Conservation (phyloP, 768 basidiomycete species). For the Tricholoma hemisulphureum region DNA sequence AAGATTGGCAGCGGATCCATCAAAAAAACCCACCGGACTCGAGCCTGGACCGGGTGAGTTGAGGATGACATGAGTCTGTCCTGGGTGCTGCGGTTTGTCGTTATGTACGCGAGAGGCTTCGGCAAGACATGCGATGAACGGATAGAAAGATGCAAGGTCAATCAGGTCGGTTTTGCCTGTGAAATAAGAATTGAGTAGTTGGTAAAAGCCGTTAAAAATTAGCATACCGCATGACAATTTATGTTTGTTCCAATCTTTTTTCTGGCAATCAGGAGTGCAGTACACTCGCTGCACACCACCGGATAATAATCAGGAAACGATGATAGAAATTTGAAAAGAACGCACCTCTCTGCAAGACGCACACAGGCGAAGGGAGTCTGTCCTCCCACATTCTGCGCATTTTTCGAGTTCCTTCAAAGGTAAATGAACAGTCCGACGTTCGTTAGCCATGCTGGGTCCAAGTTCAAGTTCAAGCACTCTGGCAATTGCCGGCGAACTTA, state of each 20-base stretch:
- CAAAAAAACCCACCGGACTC: slow-evolving; percentile 17
- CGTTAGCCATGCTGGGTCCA: not conserved
- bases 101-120: slow-evolving; percentile 18
- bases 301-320: not conserved
- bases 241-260: not conserved
- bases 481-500: no score
- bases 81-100: slow-evolving; percentile 20
- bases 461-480: no score
- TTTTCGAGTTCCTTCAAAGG: slow-evolving; percentile 12
- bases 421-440: slow-evolving; percentile 5
- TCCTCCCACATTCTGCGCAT: slow-evolving; percentile 6
- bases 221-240: not conserved
- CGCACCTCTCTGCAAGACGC: slow-evolving; percentile 16
- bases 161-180: slow-evolving; percentile 27
- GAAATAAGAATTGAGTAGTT: not conserved
- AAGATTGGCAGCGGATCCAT: slow-evolving; percentile 25
- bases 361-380: slow-evolving; percentile 7
- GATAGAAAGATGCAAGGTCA: slow-evolving; percentile 30
- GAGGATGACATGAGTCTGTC: slow-evolving; percentile 26
- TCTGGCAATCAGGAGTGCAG: not conserved
- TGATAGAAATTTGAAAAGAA: not conserved
- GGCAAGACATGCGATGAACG: slow-evolving; percentile 29
- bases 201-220: not conserved
- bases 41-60: slow-evolving; percentile 23
- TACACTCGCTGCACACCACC: not conserved